Base-by-base conservation (phyloP, 2,329 filamentous ascomycete species). In the Ceratocystis colombiana region DNA sequence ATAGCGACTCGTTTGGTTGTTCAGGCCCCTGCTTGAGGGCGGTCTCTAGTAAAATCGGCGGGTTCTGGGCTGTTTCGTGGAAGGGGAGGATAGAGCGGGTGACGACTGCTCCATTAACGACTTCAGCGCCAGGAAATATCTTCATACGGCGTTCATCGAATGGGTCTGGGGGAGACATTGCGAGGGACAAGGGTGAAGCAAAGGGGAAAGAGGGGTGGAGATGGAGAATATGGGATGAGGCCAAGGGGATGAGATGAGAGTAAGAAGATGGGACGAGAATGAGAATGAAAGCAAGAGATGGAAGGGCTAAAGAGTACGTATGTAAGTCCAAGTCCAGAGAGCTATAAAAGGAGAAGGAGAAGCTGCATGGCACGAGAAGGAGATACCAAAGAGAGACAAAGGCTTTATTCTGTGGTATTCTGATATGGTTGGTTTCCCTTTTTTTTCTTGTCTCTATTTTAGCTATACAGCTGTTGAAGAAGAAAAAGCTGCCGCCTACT, bases 21-120 rank as follows among this genome's bases (percentile, higher is more conserved):
- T 88, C 83, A 62, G 90, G 90, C 74, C 96, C 94, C 71, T 86
- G 83, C 61, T 94, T 93, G 53, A 93, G 94, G 72, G 94, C 93
- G 69, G 96, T 83, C 53, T 83, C 79, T 70, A 90, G 94, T 70
- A 99, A 82, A 64, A 85, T 81, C 64, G 88, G 88, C 57, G 97
- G 79, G 59, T 93, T 97, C 71, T 83, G 86, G 70, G 93, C 94
- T 79, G 96, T 89, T 50, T 68, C 68, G 61, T 67, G 63, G 17
- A 65, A 64, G n/a, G 64, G 64, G n/a, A 68, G 53, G 28, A 66
- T 64, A 2, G 66, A 68, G 41, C 25, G 57, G 50, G 45, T 59
- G 46, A 63, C 61, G 28, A 64, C 46, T 30, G 66, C 63, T 59
- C 66, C 66, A 17, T 65, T 64, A 45, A 53, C n/a, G 25, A 53